Evolutionary conservation across 2,329 filamentous ascomycete genomes (phyloP), one percentile per base, ranked within the genome.

Genomic region (Colletotrichum sp.): DNA sequence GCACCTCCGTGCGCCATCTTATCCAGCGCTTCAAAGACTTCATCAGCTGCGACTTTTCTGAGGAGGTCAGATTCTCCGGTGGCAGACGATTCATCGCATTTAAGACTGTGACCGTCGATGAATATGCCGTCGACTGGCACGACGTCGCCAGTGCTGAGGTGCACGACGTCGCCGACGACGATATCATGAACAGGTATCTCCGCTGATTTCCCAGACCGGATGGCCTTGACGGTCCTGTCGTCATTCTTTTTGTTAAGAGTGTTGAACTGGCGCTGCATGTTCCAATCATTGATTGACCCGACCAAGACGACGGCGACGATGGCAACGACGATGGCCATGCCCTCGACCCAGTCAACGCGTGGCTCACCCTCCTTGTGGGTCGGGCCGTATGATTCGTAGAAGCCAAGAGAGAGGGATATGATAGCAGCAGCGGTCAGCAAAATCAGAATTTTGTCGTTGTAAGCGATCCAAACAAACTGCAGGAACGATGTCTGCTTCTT

Each of bases 401-500:
- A 85, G 12, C 94, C 94, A 13, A 95, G 86, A 10, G 91, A 92
- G 9, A 95, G 84, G 1, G 93, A 95, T 13, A 95, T 88, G 13
- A 92, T 86, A 2, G 94, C 94, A 12, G 94, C 94, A 44, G 92
- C 88, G 0, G 93, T 94, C 75, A 95, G 85, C 8, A 95, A 85
- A 52, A 95, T 93, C 52, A 95, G 89, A 44, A 95, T 92, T 78
- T 94, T 94, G 83, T 95, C 94, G 79, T 95, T 94, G 82, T 94
- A 94, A 4, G 93, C 92, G 77, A 90, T 90, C 93, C 93, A 95
- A 75, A 92, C 88, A 9, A 94, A 81, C 74, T 85, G 86, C 81
- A 90, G 87, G 55, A 94, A 88, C 3, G 90, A 88, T 13, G 90
- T 91, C 0, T 90, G 86, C 79, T 92, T 91, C 78, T 92, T 91